These are phyloP conservation scores for Sonneratia alba DNA, from an alignment of 345 rosid genomes.

Conservation along the genomic window DNA sequence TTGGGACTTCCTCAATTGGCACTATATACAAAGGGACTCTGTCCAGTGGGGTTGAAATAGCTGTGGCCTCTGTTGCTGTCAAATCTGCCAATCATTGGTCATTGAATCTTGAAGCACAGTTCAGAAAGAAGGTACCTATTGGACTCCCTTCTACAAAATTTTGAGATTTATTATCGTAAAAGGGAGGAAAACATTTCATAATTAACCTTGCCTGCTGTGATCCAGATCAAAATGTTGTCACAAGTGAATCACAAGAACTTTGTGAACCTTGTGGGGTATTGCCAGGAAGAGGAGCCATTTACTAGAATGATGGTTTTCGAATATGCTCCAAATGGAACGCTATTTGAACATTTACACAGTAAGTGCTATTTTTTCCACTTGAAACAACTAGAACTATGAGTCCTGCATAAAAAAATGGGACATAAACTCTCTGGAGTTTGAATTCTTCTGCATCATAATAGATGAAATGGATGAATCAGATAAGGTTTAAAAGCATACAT, in stretches of 20 bases:
- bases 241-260: conserved; percentile 93
- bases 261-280: conserved; percentile 76
- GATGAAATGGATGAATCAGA: neutral
- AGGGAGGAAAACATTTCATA: neutral
- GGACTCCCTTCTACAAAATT: neutral
- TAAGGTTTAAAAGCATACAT: neutral
- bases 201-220: neutral
- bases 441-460: neutral
- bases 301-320: conserved; percentile 98
- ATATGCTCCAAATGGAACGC: conserved; percentile 91
- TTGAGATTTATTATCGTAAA: neutral
- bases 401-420: neutral
- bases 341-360: conserved; percentile 88
- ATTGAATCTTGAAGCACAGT: conserved; percentile 50
- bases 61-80: conserved; percentile 55
- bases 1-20: conserved; percentile 60
- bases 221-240: conserved; percentile 71
- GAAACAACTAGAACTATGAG: neutral
- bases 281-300: conserved; percentile 77
- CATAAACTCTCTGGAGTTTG: neutral
- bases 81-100: conserved; percentile 61
- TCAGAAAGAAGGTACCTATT: conserved; percentile 64
- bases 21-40: conserved; percentile 81
- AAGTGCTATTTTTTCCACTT: conserved; percentile 14
- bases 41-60: conserved; percentile 84